Base-by-base conservation (phyloP, 345 rosid species). In the Eucalyptus dawsonii region DNA sequence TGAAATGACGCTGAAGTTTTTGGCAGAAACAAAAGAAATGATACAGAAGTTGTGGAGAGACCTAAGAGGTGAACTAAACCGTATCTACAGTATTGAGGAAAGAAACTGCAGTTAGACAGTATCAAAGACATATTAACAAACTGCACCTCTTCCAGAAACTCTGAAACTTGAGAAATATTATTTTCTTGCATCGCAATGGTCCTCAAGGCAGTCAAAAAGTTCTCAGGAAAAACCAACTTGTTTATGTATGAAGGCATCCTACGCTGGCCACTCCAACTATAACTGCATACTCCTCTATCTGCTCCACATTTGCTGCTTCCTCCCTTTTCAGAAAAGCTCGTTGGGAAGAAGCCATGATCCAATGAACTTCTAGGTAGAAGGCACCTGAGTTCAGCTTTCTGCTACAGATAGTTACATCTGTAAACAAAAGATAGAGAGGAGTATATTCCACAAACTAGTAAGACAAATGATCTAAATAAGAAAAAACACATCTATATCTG, bases 191-290 rank as follows among this genome's bases (percentile, higher is more conserved):
- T 96, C 88, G 96, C 92, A 81, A 96, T 92, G 86, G 99, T 97
- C 92, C 99, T 96, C 92, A 97, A 91, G 56, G 97, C 94, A 91
- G 96, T 91, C 90, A 97, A 92, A 87, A 97, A 94, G n/a, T 93
- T 95, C 88, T 95, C 99, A 29, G 98, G 97, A 90, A 97, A 96
- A 81, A 97, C 95, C 90, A 97, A 93, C 92, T 96, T 95, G 91
- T 93, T 92, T 90, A 90, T n/a, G 88, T 97, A 97, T 15, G 97
- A 93, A 76, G 99, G 99, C 13, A 45, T 93, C 91, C 86, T 93
- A 86, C 99, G 99, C 90, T 94, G 93, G 90, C 99, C 99, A 90
- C 98, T 95, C 98, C 99, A 97, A 93, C 99, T 97, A 90, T 94
- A 96, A 93, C 92, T 94, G 92, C 91, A 91, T 89, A 89, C 88